Base-by-base conservation (phyloP, 139 green algal species). In the Pleodorina starrii region DNA sequence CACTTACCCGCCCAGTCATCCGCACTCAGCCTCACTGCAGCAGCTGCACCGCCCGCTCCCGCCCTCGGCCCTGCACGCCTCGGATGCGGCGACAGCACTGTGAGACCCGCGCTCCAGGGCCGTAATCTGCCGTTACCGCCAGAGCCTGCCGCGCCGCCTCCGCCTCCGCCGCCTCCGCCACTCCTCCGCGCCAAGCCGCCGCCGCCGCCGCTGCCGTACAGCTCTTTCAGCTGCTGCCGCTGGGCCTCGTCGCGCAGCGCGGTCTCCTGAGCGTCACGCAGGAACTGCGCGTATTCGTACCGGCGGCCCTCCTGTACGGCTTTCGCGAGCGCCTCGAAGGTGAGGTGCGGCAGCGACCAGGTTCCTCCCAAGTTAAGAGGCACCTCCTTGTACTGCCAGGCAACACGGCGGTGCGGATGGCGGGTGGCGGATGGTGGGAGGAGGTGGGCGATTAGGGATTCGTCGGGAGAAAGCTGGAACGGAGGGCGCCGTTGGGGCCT, bases 231-330 rank as follows among this genome's bases (percentile, higher is more conserved):
- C 40, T n/a, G 42, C 44, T 2, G 60, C 43, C 21, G 60, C 60
- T 50, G 79, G 46, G 27, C 6, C 21, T 71, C 57, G 38, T 75
- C 25, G 14, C 35, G 79, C 54, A 29, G 10, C 25, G 14, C 23
- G 1, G 38, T 27, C 40, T 76, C 19, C 40, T 76, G 57, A 9
- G 80, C 80, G 48, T 86, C 27, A 14, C 6, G 27, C 5, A 76
- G 19, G 29, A 87, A 36, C 7, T 32, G 5, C 35, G 17, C 21
- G 63, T 78, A 87, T 23, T 87, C 81, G 60, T 87, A 87, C 60
- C 66, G 40, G 23, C 43, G 17, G 1, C 60, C n/a, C 12, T 87
- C 42, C 60, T 63, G 60, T 35, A 87, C 81, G 42, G 60, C 43
- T 12, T 32, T 73, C 0, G 81, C 29, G 42, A 87, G 42, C 6